Evolutionary conservation across 768 basidiomycete genomes (phyloP).

Genomic region (Piloderma croceum): DNA sequence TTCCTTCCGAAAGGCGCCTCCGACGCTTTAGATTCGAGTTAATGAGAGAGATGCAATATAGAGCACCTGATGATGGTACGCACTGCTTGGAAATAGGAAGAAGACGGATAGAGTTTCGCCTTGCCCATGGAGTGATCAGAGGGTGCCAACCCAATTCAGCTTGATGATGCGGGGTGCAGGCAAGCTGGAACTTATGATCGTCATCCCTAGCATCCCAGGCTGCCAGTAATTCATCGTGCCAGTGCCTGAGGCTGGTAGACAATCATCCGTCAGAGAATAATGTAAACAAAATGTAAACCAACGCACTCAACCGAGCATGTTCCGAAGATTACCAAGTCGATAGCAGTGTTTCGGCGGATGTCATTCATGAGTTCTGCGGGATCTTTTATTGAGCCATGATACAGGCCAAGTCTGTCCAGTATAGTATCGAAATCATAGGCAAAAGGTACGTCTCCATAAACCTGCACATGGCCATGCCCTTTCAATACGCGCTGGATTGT

Average conservation of each 20-base stretch:
- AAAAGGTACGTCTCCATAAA: slow-evolving; percentile 29
- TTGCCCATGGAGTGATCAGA: slow-evolving; percentile 32
- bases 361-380: slow-evolving; percentile 24
- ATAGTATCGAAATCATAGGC: slow-evolving; percentile 28
- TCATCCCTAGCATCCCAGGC: slow-evolving; percentile 33
- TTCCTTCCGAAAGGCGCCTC: slow-evolving; percentile 22
- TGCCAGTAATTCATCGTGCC: slow-evolving; percentile 23
- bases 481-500: slow-evolving; percentile 28
- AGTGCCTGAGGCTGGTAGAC: slow-evolving; percentile 19
- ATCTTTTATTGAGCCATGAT: slow-evolving; percentile 21
- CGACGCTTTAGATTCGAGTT: slow-evolving; percentile 25
- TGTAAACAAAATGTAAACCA: background rate
- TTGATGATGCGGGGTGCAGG: slow-evolving; percentile 39
- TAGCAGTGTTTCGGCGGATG: slow-evolving; percentile 18
- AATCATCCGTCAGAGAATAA: background rate
- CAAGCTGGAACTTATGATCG: slow-evolving; percentile 34
- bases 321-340: slow-evolving; percentile 36
- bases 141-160: too few species aligned
- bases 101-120: slow-evolving; percentile 32
- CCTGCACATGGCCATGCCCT: slow-evolving; percentile 20
- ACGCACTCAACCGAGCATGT: slow-evolving; percentile 42
- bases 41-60: background rate
- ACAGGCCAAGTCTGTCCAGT: slow-evolving; percentile 27
- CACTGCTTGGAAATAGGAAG: slow-evolving; percentile 37
- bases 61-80: slow-evolving; percentile 10